Percentiles rank a stretch among this genome's conserved stretches.
phyloP scores from a whole-genome alignment of 768 basidiomycete genomes.

The Lentinula aciculospora region DNA sequence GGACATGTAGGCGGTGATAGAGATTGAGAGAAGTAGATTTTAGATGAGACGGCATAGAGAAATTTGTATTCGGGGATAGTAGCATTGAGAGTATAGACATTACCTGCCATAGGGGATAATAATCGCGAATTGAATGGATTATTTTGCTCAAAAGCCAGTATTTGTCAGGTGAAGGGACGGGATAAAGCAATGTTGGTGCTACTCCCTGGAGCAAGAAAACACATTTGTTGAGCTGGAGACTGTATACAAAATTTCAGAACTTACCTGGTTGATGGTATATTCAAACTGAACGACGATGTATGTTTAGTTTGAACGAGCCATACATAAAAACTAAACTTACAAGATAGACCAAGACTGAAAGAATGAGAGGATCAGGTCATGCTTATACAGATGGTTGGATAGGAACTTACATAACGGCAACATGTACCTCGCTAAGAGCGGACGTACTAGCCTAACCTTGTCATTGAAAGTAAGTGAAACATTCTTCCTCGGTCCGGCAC shows the following conservation, averaged over 20 bases:
- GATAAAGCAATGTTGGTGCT: slow-evolving; percentile 84
- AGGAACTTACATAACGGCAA: slow-evolving; percentile 75
- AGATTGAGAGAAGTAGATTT: too few relatives aligned
- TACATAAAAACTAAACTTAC: slow-evolving; percentile 22
- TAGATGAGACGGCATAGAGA: slow-evolving; percentile 7
- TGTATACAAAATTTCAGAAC: slow-evolving; percentile 3
- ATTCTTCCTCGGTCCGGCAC: slow-evolving; percentile 32
- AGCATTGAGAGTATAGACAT: slow-evolving; percentile 8
- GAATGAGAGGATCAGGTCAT: slow-evolving; percentile 3
- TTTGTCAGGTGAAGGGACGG: slow-evolving; percentile 60
- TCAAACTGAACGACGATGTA: slow-evolving; percentile 51
- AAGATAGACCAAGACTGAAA: slow-evolving; percentile 35
- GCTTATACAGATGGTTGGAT: background rate
- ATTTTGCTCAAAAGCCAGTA: slow-evolving; percentile 66
- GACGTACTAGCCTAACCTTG: slow-evolving; percentile 78
- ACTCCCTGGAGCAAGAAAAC: slow-evolving; percentile 52
- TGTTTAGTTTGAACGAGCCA: background rate
- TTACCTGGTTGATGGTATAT: slow-evolving; percentile 85
- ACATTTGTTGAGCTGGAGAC: background rate
- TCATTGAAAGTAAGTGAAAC: slow-evolving; percentile 60
- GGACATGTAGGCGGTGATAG: too few relatives aligned
- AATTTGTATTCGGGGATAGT: background rate
- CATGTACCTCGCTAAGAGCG: slow-evolving; percentile 83
- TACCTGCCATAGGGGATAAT: slow-evolving; percentile 95
- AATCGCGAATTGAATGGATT: slow-evolving; percentile 83